These are phyloP conservation scores for Phytophthora litchii DNA, from an alignment of 352 stramenopile genomes.

Conservation along the genomic window DNA sequence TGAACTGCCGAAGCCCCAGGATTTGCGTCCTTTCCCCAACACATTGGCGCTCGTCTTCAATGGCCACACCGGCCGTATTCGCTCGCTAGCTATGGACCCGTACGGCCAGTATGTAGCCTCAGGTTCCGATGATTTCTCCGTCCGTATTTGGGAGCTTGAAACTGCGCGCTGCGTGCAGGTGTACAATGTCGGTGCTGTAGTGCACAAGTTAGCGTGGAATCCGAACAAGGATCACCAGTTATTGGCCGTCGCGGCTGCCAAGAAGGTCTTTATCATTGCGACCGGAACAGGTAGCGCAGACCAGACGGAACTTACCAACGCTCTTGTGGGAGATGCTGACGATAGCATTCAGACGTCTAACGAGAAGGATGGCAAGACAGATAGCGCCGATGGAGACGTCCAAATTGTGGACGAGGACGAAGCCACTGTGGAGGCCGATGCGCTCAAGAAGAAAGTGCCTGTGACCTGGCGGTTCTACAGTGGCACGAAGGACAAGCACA, in stretches of 20 bases:
- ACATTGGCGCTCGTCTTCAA: constrained; percentile 89
- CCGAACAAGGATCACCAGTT: constrained; percentile 96
- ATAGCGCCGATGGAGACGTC: constrained; percentile 41
- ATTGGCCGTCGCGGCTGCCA: constrained; percentile 91
- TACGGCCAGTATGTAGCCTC: constrained; percentile 98
- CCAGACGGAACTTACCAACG: constrained; percentile 95
- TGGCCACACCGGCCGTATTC: constrained; percentile 91
- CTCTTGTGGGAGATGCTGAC: constrained; percentile 89
- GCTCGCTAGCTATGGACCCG: constrained; percentile 93
- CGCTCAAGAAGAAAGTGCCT: constrained; percentile 89
- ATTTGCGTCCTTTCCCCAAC: constrained; percentile 99
- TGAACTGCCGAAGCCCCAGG: constrained; percentile 95
- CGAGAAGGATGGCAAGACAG: constrained; percentile 43
- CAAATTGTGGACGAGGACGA: constrained; percentile 78
- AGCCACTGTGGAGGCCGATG: constrained; percentile 69
- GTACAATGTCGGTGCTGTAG: constrained; percentile 91
- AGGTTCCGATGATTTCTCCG: constrained; percentile 94
- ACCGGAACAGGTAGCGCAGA: constrained; percentile 94
- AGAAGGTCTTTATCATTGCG: constrained; percentile 93
- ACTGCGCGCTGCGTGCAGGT: constrained; percentile 92
- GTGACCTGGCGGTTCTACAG: constrained; percentile 92
- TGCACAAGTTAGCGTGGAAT: constrained; percentile 97
- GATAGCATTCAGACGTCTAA: constrained; percentile 61
- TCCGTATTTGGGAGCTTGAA: constrained; percentile 97
- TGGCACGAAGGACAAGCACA: constrained; percentile 83